Evolutionary conservation across 2,329 filamentous ascomycete species (phyloP).

Genomic region (Colletotrichum liriopes): DNA sequence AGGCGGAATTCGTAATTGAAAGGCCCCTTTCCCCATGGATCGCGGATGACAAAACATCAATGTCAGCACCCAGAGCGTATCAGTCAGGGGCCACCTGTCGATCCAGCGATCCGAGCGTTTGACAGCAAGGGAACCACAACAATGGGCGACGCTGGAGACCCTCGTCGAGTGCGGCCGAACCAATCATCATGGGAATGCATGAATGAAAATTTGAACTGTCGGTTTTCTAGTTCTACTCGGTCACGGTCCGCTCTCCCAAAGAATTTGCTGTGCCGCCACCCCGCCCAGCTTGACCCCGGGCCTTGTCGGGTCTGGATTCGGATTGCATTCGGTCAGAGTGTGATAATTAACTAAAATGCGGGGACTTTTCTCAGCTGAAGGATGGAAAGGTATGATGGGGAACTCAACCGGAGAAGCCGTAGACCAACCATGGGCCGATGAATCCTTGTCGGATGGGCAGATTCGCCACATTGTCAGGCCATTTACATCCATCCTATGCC

Average conservation of each 20-base stretch:
- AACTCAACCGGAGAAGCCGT: not conserved
- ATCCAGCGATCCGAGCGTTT: conserved; percentile 20
- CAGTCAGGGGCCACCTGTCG: not conserved
- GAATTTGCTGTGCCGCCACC: not conserved
- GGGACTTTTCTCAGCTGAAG: not conserved
- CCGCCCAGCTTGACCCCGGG: not conserved
- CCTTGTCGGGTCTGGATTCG: not conserved
- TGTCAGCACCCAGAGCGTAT: not conserved
- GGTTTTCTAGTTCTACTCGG: not conserved
- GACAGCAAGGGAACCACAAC: not conserved
- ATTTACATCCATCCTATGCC: not conserved
- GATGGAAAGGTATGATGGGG: not conserved
- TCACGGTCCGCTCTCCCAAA: not conserved
- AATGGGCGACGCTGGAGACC: not conserved
- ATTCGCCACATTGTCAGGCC: not conserved
- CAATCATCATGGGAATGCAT: not conserved
- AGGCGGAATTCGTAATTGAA: not conserved
- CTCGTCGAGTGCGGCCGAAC: not conserved
- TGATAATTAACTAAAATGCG: not conserved
- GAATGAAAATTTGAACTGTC: too few species aligned
- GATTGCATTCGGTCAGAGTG: not conserved
- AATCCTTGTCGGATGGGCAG: not conserved
- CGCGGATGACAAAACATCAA: not conserved
- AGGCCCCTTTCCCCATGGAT: not conserved
- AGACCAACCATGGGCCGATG: not conserved